Evolutionary conservation across 1,284 basidiomycete genomes (phyloP).

Genomic region (Ceratorhiza oryzae-sativae): DNA sequence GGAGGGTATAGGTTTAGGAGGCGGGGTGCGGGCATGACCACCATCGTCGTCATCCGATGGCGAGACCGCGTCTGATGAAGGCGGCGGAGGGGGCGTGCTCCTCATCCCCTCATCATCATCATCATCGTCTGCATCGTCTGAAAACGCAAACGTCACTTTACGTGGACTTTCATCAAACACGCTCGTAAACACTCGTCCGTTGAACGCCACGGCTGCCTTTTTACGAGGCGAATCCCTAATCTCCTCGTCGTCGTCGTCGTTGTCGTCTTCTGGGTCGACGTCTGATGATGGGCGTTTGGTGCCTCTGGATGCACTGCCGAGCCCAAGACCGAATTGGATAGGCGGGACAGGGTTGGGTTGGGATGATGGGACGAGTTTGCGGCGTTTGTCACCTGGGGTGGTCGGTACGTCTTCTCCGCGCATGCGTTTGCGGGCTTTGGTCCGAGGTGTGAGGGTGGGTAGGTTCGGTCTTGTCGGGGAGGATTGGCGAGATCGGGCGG

Average conservation of each 20-base stretch:
- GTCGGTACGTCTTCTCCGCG: slow-evolving; percentile 43
- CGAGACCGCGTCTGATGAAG: not conserved
- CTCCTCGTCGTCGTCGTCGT: slow-evolving; percentile 32
- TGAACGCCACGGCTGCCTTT: not conserved
- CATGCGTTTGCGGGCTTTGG: slow-evolving; percentile 43
- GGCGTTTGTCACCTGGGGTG: slow-evolving; percentile 42
- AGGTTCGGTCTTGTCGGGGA: not conserved
- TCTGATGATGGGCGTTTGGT: slow-evolving; percentile 33
- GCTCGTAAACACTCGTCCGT: slow-evolving; percentile 28
- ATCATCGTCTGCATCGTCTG: not conserved
- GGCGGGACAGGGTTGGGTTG: not conserved
- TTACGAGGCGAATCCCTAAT: slow-evolving; percentile 39
- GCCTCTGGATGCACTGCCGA: slow-evolving; percentile 6
- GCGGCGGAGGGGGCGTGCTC: slow-evolving; percentile 27
- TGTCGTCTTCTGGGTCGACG: slow-evolving; percentile 17
- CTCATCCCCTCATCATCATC: not conserved
- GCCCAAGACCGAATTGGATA: not conserved
- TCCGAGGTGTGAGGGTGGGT: slow-evolving; percentile 40
- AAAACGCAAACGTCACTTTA: not conserved
- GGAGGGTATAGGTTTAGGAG: not conserved
- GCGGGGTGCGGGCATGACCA: not conserved
- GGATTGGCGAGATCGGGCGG: slow-evolving; percentile 8
- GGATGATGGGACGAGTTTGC: slow-evolving; percentile 14
- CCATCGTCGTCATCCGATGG: not conserved
- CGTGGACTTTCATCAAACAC: slow-evolving; percentile 18